Conservation (phyloP, 768 basidiomycete species). For the Crassisporium funariophilum region DNA sequence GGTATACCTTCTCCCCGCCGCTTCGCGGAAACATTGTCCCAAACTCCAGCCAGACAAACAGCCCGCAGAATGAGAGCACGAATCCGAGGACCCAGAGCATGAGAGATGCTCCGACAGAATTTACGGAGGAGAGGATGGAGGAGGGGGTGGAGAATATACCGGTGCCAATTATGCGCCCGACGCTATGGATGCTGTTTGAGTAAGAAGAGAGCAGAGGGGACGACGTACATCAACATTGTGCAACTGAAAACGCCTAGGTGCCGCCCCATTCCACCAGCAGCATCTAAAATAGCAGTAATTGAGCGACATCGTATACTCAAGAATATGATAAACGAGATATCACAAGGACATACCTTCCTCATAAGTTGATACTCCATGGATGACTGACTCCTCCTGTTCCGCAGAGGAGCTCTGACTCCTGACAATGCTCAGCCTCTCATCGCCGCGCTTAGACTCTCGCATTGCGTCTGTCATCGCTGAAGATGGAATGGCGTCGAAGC, state of each 20-base stretch:
- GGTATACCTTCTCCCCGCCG: slow-evolving; percentile 65
- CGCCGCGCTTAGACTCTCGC: too few species aligned
- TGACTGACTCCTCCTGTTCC: too few species aligned
- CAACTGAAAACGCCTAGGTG: slow-evolving; percentile 59
- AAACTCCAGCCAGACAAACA: slow-evolving; percentile 66
- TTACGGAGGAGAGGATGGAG: slow-evolving; percentile 56
- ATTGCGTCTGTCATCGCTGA: too few species aligned
- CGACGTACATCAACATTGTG: slow-evolving; percentile 51
- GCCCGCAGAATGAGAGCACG: slow-evolving; percentile 55
- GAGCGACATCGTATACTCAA: too few species aligned
- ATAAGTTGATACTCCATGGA: too few species aligned
- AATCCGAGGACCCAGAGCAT: slow-evolving; percentile 69
- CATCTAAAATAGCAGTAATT: slow-evolving; percentile 32
- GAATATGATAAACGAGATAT: too few species aligned
- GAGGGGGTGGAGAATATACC: slow-evolving; percentile 70
- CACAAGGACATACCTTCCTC: too few species aligned
- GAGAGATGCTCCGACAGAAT: slow-evolving; percentile 59
- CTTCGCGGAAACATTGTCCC: slow-evolving; percentile 66
- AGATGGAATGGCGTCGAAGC: too few species aligned
- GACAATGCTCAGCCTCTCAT: too few species aligned
- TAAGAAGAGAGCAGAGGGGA: background rate
- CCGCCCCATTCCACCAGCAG: slow-evolving; percentile 58
- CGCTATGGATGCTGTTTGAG: slow-evolving; percentile 21
- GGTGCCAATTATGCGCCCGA: slow-evolving; percentile 61
- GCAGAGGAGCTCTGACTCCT: too few species aligned